Conservation (phyloP, 2,329 filamentous ascomycete species). For the Fusarium burgessii region DNA sequence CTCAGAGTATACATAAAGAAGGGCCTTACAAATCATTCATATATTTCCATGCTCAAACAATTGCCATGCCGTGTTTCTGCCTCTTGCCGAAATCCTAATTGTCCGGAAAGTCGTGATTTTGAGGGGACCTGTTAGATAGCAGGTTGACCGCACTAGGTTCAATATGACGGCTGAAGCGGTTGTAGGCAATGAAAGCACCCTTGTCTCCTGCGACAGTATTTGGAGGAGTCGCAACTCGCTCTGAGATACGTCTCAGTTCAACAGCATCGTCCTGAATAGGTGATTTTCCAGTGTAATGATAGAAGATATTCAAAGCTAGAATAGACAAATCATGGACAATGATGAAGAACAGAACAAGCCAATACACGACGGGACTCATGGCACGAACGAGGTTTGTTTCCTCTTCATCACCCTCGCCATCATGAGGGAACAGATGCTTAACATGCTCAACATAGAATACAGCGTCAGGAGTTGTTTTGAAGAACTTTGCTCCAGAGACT, state of each 20-base stretch:
- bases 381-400: conserved; percentile 53
- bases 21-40: neutral
- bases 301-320: conserved; percentile 46
- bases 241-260: neutral
- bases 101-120: neutral
- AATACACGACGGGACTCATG: conserved; percentile 57
- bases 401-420: conserved; percentile 50
- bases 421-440: conserved; percentile 54
- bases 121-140: neutral
- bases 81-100: neutral
- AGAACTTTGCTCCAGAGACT: neutral
- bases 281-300: conserved; percentile 47
- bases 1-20: neutral
- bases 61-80: neutral
- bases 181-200: conserved; percentile 17
- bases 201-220: neutral
- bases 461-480: conserved; percentile 52
- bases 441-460: conserved; percentile 76
- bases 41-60: neutral
- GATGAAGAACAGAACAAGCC: conserved; percentile 50
- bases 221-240: neutral
- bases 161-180: conserved; percentile 17
- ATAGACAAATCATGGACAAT: conserved; percentile 56
- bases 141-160: neutral
- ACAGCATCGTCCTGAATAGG: conserved; percentile 49